These are phyloP conservation scores for Colletotrichum brevisporum DNA, from an alignment of 2,329 filamentous ascomycete genomes.

Conservation along the genomic window DNA sequence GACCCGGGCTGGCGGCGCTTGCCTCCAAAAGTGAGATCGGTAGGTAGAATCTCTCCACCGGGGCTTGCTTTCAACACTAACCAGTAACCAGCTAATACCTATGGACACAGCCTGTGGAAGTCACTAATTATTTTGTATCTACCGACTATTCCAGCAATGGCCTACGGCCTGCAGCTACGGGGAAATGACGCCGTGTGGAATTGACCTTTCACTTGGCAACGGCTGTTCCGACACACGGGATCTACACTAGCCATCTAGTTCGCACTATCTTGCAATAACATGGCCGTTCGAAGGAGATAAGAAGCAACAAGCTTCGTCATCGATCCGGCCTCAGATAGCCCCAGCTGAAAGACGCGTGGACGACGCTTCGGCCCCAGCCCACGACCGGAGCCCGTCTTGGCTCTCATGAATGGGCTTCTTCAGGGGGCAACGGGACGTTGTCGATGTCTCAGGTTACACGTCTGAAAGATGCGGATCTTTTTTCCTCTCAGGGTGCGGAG, in stretches of 20 bases:
- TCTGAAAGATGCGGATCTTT: slow-evolving; percentile 21
- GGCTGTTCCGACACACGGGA: slow-evolving; percentile 7
- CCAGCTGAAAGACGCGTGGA: too few species aligned
- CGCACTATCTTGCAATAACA: background rate
- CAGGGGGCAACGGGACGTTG: background rate
- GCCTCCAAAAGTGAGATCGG: background rate
- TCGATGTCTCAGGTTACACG: slow-evolving; percentile 31
- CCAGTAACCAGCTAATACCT: slow-evolving; percentile 3
- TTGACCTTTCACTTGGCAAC: slow-evolving; percentile 34
- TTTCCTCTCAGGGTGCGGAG: too few species aligned
- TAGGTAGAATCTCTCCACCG: slow-evolving; percentile 10
- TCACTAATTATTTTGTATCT: too few species aligned
- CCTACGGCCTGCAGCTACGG: too few species aligned
- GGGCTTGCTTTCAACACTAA: slow-evolving; percentile 2
- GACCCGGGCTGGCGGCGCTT: slow-evolving; percentile 22
- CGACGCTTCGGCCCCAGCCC: too few species aligned
- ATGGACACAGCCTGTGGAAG: too few species aligned
- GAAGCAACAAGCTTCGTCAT: too few species aligned
- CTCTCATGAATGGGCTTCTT: background rate
- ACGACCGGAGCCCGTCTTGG: slow-evolving; percentile 13
- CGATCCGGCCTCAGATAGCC: too few species aligned
- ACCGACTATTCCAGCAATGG: too few species aligned
- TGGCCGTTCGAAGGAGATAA: background rate
- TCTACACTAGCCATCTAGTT: background rate
- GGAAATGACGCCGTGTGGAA: slow-evolving; percentile 3